Base-by-base conservation (phyloP, 2,329 filamentous ascomycete genomes). In the Botrytis byssoidea region DNA sequence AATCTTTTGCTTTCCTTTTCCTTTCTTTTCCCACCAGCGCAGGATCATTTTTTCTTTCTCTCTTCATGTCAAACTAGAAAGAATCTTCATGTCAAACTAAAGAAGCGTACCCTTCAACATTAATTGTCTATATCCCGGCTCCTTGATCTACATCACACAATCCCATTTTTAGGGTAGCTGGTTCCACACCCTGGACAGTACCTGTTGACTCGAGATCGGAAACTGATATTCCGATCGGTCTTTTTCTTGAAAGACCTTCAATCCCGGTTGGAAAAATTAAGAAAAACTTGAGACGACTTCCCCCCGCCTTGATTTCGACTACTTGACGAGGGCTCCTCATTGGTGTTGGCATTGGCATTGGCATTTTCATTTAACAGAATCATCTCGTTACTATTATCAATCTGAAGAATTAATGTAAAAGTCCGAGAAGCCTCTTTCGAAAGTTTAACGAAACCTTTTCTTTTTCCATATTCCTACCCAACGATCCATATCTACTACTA, bases 81-180 rank as follows among this genome's bases (percentile, higher is more conserved):
- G n/a, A n/a, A n/a, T 55, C 46, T 67, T 40, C 46, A 67, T 51
- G 35, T 67, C 65, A 67, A 67, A 48, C 64, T 67, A 67, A 65
- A 55, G 46, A 55, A 68, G 65, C 65, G 25, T 37, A 57, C 65
- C 35, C 35, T 57, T 68, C 46, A 55, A 55, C 48, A 68, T 57
- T 9, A 40, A 20, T 20, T 48, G n/a, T 10, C n/a, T 40, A 10
- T 66, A 57, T 68, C n/a, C 48, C 48, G 16, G 66, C 42, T 57
- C n/a, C 35, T 29, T 57, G 66, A 68, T 68, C 66, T 68, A 57
- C 65, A 68, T 16, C 22, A 48, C 22, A 6, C 64, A 44, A 57
- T 55, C 37, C 65, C 65, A 14, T 55, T 40, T 55, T 42, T 6
- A 55, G 65, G 20, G 22, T n/a, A 51, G 64, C 64, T n/a, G 20